phyloP scores from a whole-genome alignment of 345 rosid species.

The Citrus medica region DNA sequence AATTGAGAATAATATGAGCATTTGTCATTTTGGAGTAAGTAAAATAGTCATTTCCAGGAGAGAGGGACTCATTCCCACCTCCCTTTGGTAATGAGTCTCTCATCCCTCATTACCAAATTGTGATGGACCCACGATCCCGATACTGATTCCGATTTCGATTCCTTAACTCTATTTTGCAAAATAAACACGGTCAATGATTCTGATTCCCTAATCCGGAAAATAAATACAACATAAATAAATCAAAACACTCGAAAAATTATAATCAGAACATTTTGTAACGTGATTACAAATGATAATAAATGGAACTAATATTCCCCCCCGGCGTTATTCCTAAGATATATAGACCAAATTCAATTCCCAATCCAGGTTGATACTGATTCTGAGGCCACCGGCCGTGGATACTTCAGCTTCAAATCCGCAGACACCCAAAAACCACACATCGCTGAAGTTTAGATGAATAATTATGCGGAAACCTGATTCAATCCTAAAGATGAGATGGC shows the following conservation, averaged over 20 bases:
- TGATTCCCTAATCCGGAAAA: too few species aligned
- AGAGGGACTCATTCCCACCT: too few species aligned
- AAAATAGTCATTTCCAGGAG: too few species aligned
- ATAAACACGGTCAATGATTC: too few species aligned
- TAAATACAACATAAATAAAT: conserved; percentile 14
- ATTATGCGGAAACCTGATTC: background rate
- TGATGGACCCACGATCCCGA: accelerated
- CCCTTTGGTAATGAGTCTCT: accelerated
- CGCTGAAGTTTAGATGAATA: background rate
- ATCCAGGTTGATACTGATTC: conserved; percentile 1
- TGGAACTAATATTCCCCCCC: background rate
- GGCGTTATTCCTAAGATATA: conserved; percentile 24
- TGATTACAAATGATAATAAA: conserved; percentile 38
- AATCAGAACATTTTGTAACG: conserved; percentile 12
- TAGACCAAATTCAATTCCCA: conserved; percentile 20
- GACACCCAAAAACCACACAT: background rate
- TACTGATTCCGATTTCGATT: too few species aligned
- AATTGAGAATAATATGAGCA: too few species aligned
- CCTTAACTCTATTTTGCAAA: too few species aligned
- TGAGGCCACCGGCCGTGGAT: background rate
- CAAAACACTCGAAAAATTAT: conserved; percentile 22
- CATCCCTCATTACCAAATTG: too few species aligned
- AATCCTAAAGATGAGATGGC: conserved; percentile 54
- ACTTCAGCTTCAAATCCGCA: background rate
- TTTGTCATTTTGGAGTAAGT: too few species aligned